Conservation (phyloP, 129 eudicot species). For the Chrysanthemum seticuspe region DNA sequence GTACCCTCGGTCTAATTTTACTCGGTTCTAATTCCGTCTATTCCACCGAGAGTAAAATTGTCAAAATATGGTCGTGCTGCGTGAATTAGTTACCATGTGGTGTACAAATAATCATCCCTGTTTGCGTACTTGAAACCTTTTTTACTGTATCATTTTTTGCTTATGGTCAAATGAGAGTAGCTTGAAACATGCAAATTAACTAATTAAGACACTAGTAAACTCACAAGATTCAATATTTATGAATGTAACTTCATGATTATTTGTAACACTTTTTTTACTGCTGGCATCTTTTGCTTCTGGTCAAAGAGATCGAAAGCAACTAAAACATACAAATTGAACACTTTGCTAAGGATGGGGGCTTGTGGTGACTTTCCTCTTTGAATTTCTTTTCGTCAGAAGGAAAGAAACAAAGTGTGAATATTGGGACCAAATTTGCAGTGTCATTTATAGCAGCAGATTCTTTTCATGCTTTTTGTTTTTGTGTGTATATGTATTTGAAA, state of each 20-base stretch:
- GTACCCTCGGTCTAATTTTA: too few species aligned
- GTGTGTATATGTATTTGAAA: slow-evolving; percentile 29
- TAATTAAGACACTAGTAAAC: not conserved
- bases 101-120: not conserved
- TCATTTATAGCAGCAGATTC: slow-evolving; percentile 28
- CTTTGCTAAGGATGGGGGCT: slow-evolving; percentile 34
- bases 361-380: slow-evolving; percentile 25
- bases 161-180: slow-evolving; percentile 25
- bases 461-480: slow-evolving; percentile 38
- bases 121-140: slow-evolving; percentile 8
- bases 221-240: slow-evolving; percentile 15
- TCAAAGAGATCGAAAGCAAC: slow-evolving; percentile 30
- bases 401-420: slow-evolving; percentile 39
- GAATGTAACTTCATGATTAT: not conserved
- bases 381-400: slow-evolving; percentile 37
- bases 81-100: not conserved
- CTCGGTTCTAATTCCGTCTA: too few species aligned
- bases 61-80: not conserved
- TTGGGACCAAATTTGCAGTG: slow-evolving; percentile 44
- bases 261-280: slow-evolving; percentile 8
- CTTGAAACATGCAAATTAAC: slow-evolving; percentile 21
- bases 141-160: slow-evolving; percentile 34
- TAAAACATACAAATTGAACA: slow-evolving; percentile 30
- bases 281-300: slow-evolving; percentile 20
- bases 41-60: not conserved